These are phyloP conservation scores for Aspergillus hancockii DNA, from an alignment of 495 filamentous ascomycete genomes.

Conservation along the genomic window DNA sequence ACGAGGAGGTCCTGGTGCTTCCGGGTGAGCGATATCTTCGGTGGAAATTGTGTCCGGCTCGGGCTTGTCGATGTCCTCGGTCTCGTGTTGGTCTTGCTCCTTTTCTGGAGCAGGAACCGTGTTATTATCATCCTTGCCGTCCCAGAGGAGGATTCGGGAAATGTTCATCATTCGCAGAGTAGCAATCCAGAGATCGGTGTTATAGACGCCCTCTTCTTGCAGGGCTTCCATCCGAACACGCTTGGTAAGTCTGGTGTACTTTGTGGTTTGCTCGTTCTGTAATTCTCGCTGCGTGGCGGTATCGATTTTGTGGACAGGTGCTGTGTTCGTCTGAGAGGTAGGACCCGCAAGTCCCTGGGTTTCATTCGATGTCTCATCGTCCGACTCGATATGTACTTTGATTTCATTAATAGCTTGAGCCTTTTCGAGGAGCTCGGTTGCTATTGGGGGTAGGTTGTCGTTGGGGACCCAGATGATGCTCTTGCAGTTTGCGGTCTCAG, in stretches of 20 bases:
- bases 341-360: background rate
- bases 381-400: slow-evolving; percentile 13
- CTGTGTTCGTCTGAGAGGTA: background rate
- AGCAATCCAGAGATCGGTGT: slow-evolving; percentile 35
- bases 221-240: slow-evolving; percentile 28
- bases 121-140: slow-evolving; percentile 22
- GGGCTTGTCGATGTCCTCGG: background rate
- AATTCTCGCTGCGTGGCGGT: slow-evolving; percentile 20
- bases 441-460: slow-evolving; percentile 18
- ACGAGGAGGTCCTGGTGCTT: background rate
- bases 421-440: slow-evolving; percentile 55
- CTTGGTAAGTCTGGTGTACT: slow-evolving; percentile 24
- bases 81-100: slow-evolving; percentile 5
- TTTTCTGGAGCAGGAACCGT: slow-evolving; percentile 8
- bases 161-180: slow-evolving; percentile 35
- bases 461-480: slow-evolving; percentile 44
- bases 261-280: slow-evolving; percentile 21
- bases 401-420: slow-evolving; percentile 39
- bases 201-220: slow-evolving; percentile 28
- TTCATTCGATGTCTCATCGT: slow-evolving; percentile 5
- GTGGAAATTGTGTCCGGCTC: background rate
- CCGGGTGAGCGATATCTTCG: background rate
- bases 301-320: background rate
- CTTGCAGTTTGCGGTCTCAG: slow-evolving; percentile 27
- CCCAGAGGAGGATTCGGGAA: slow-evolving; percentile 32